phyloP scores from a whole-genome alignment of 2,329 filamentous ascomycete genomes.

The Madurella mycetomatis region DNA sequence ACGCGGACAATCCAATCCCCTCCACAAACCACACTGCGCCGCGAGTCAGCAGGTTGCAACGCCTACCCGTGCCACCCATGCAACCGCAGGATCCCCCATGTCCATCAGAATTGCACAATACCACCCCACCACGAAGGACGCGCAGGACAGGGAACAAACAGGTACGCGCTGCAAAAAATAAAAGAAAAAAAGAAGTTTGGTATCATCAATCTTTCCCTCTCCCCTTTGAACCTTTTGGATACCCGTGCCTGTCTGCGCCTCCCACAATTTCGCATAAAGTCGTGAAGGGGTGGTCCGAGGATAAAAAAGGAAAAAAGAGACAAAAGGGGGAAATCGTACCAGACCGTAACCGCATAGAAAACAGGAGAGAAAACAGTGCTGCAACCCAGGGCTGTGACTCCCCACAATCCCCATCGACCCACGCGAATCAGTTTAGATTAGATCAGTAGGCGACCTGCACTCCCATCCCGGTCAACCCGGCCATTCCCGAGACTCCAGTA shows the following conservation, averaged over 20 bases:
- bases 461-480: not conserved
- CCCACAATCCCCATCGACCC: too few species aligned
- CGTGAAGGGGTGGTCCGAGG: not conserved
- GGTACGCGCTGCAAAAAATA: too few species aligned
- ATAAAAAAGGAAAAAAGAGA: not conserved
- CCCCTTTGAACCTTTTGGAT: not conserved
- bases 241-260: not conserved
- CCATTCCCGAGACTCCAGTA: not conserved
- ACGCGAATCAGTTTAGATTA: not conserved
- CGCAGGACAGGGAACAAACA: too few species aligned
- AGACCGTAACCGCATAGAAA: not conserved
- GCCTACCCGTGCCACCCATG: slow-evolving; percentile 14
- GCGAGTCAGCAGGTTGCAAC: slow-evolving; percentile 16
- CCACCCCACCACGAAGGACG: slow-evolving; percentile 5
- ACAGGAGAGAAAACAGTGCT: not conserved
- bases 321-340: not conserved
- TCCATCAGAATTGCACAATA: slow-evolving; percentile 14
- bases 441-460: slow-evolving; percentile 8
- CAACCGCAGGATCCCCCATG: slow-evolving; percentile 14
- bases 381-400: not conserved
- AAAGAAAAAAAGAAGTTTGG: slow-evolving; percentile 4
- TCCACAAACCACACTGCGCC: slow-evolving; percentile 9
- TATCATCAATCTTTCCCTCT: slow-evolving; percentile 19
- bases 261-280: not conserved
- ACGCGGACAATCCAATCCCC: not conserved